Evolutionary conservation across 352 stramenopile species (phyloP).

Genomic region (Phytopythium helicoides): DNA sequence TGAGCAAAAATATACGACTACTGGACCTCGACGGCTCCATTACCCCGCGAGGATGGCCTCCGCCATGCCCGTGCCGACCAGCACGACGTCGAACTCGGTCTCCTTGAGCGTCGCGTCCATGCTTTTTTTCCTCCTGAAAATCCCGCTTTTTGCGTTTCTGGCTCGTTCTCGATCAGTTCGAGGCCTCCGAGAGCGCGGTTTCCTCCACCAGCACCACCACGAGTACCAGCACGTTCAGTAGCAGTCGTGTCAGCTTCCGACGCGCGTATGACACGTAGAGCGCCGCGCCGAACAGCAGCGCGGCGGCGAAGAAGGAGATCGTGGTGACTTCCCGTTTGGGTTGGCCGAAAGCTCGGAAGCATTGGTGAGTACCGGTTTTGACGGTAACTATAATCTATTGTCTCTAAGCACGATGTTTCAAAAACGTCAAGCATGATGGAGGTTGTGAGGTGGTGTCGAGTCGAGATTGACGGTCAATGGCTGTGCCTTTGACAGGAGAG

Average conservation of each 20-base stretch:
- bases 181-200: slow-evolving; percentile 13
- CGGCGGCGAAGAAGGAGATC: slow-evolving; percentile 1
- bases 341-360: too few species aligned
- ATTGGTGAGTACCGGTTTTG: too few species aligned
- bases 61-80: slow-evolving; percentile 80
- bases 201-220: slow-evolving; percentile 25
- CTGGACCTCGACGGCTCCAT: too few species aligned
- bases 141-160: neutral
- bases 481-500: too few species aligned
- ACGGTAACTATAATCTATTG: too few species aligned
- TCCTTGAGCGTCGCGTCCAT: slow-evolving; percentile 54
- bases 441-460: too few species aligned
- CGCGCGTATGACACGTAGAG: slow-evolving; percentile 33
- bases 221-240: slow-evolving; percentile 19
- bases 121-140: neutral
- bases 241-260: slow-evolving; percentile 17
- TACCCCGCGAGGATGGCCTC: slow-evolving; percentile 78
- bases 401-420: too few species aligned
- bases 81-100: slow-evolving; percentile 66
- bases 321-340: too few species aligned
- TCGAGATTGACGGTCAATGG: too few species aligned
- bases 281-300: slow-evolving; percentile 13
- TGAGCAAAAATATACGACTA: too few species aligned
- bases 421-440: too few species aligned
- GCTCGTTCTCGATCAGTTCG: slow-evolving; percentile 7